Conservation (phyloP, 2,329 filamentous ascomycete species). For the Didymella pomorum region DNA sequence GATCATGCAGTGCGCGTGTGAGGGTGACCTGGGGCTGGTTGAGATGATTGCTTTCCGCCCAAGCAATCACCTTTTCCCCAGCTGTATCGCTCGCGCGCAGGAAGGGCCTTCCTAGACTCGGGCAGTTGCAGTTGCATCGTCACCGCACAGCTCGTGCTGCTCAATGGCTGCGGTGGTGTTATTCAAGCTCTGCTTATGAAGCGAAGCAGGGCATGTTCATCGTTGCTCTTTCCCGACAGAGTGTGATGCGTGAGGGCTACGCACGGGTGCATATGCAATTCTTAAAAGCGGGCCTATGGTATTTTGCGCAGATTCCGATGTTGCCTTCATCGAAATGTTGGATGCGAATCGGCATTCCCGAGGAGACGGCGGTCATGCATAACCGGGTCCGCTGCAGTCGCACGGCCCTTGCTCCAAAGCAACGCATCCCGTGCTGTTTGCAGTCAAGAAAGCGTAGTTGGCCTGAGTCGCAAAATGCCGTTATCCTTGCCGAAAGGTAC, state of each 20-base stretch:
- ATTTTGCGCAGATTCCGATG: conserved; percentile 8
- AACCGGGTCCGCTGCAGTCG: background rate
- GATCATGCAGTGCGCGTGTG: background rate
- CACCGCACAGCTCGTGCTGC: background rate
- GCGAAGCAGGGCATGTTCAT: background rate
- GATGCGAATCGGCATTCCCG: conserved; percentile 1
- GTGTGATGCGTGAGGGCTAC: background rate
- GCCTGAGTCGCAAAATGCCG: background rate
- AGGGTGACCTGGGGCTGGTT: background rate
- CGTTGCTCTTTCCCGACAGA: background rate
- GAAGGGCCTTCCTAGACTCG: background rate
- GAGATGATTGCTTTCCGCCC: background rate
- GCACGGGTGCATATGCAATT: conserved; percentile 10
- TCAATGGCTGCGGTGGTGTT: background rate
- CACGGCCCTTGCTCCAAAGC: background rate
- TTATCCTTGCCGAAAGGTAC: background rate
- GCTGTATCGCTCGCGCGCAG: background rate
- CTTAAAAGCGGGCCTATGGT: conserved; percentile 7
- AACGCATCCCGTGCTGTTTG: background rate
- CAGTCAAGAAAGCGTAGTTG: background rate
- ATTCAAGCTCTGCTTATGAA: background rate
- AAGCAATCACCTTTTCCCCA: background rate
- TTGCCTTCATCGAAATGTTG: background rate
- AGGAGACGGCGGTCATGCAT: background rate
- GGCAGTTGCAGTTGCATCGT: background rate